A percentile compares a stretch with the other conserved stretches of the same genome.
Conservation (phyloP, 352 stramenopile species). For the Pythium chondricola region DNA sequence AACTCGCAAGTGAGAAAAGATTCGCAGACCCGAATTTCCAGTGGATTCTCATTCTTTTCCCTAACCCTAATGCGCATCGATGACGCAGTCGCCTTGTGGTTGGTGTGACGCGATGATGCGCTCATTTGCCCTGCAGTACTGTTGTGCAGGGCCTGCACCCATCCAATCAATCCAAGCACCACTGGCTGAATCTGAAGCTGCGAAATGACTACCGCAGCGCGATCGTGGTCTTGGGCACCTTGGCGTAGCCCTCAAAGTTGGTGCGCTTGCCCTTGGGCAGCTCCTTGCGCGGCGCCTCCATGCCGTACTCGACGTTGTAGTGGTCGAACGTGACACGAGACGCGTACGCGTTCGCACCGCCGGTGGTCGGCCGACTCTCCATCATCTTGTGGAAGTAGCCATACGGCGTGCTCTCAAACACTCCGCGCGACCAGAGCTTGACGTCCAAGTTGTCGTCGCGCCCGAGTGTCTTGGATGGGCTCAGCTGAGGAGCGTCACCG, state of each 20-base stretch:
- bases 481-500: slow-evolving; percentile 4
- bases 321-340: slow-evolving; percentile 66
- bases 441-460: slow-evolving; percentile 67
- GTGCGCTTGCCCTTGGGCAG: slow-evolving; percentile 60
- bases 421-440: slow-evolving; percentile 66
- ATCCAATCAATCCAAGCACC: not conserved
- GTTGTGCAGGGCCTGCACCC: no score
- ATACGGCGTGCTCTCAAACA: slow-evolving; percentile 75
- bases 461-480: slow-evolving; percentile 15
- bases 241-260: slow-evolving; percentile 36
- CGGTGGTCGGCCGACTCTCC: slow-evolving; percentile 33
- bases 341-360: slow-evolving; percentile 46
- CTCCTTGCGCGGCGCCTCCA: slow-evolving; percentile 37
- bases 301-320: slow-evolving; percentile 54
- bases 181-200: not conserved
- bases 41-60: no score
- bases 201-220: slow-evolving; percentile 26
- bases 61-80: no score
- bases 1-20: no score
- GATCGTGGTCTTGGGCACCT: slow-evolving; percentile 43
- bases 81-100: no score
- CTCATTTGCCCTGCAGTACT: no score
- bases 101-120: no score
- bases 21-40: no score
- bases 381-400: slow-evolving; percentile 86